Evolutionary conservation across 306 rosid species (phyloP).

Genomic region (Cucumis cinereus): DNA sequence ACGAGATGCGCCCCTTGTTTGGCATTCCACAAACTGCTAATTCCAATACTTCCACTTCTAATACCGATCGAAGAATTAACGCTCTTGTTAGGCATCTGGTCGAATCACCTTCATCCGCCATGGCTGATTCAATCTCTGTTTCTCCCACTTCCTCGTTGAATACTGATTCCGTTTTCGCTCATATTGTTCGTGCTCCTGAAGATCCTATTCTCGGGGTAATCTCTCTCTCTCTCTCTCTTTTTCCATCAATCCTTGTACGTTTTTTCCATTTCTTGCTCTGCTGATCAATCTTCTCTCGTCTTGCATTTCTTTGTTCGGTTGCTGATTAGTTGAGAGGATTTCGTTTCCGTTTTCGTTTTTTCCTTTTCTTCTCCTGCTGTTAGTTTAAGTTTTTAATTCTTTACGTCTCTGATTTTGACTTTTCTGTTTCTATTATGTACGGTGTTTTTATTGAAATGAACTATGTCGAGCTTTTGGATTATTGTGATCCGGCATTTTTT

Average conservation of each 20-base stretch:
- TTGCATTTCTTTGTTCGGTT: not conserved
- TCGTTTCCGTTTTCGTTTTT: not conserved
- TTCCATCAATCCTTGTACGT: not conserved
- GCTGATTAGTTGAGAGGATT: not conserved
- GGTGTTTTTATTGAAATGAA: not conserved
- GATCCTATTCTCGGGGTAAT: constrained; percentile 95
- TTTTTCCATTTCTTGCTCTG: not conserved
- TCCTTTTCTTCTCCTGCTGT: not conserved
- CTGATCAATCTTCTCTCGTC: not conserved
- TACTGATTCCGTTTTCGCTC: constrained; percentile 61
- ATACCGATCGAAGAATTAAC: constrained; percentile 53
- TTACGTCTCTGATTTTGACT: not conserved
- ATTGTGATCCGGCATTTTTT: not conserved
- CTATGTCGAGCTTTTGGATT: not conserved
- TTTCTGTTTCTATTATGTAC: not conserved
- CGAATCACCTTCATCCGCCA: constrained; percentile 14
- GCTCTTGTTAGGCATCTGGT: constrained; percentile 40
- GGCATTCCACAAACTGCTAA: not conserved
- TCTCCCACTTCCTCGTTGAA: constrained; percentile 40
- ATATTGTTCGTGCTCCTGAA: constrained; percentile 80
- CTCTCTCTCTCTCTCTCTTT: not conserved
- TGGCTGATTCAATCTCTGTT: constrained; percentile 39
- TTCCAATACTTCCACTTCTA: constrained; percentile 9
- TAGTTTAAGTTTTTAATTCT: not conserved
- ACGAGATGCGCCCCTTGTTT: constrained; percentile 61